These are phyloP conservation scores for Lepidium didymum DNA, from an alignment of 345 rosid species.

Conservation along the genomic window DNA sequence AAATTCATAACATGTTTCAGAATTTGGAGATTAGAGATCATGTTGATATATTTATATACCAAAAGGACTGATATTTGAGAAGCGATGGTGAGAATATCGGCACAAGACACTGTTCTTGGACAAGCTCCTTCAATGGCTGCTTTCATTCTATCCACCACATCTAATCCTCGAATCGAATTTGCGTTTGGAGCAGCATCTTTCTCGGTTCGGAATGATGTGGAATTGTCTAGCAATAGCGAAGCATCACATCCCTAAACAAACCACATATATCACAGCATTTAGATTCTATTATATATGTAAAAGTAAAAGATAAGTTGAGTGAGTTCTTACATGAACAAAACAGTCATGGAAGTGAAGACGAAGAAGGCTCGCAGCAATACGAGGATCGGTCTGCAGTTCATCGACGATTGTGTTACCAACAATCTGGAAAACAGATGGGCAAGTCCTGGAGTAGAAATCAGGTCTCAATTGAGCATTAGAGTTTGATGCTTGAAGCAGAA, in stretches of 20 bases:
- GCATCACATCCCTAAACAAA: conserved; percentile 52
- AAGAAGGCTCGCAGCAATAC: conserved; percentile 29
- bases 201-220: conserved; percentile 33
- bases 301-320: neutral
- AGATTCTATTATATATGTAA: too few relatives aligned
- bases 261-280: neutral
- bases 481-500: conserved; percentile 23
- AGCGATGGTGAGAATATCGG: conserved; percentile 43
- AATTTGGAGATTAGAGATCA: neutral
- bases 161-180: conserved; percentile 50
- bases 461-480: conserved; percentile 23
- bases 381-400: conserved; percentile 8
- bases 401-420: conserved; percentile 2
- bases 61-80: conserved; percentile 33
- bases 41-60: conserved; percentile 11
- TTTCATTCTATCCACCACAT: conserved; percentile 52
- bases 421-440: conserved; percentile 5
- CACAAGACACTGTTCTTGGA: conserved; percentile 46
- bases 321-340: conserved; percentile 20
- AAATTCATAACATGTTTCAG: neutral
- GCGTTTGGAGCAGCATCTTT: conserved; percentile 44
- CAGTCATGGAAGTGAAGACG: conserved; percentile 31
- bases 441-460: conserved; percentile 16
- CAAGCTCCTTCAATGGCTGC: conserved; percentile 34
- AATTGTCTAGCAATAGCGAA: conserved; percentile 47